Evolutionary conservation across 2,329 filamentous ascomycete genomes (phyloP).

Genomic region (Cladosporium oxysporum): DNA sequence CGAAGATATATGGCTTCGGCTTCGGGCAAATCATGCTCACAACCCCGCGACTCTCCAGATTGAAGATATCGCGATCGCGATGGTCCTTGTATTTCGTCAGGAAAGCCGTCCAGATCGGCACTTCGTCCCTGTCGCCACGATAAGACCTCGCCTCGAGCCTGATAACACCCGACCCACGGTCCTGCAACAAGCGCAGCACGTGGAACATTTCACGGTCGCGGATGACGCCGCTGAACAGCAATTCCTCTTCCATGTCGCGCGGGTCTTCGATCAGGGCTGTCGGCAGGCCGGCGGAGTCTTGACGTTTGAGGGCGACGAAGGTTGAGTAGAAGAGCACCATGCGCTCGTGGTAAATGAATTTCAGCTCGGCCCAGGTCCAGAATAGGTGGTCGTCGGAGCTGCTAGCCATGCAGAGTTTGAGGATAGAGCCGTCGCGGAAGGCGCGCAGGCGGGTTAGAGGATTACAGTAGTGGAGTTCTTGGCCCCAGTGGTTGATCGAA

Average conservation of each 20-base stretch:
- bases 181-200: slow-evolving; percentile 56
- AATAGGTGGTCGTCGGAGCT: slow-evolving; percentile 42
- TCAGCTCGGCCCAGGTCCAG: slow-evolving; percentile 55
- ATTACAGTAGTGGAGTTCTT: slow-evolving; percentile 50
- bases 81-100: slow-evolving; percentile 49
- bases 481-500: slow-evolving; percentile 42
- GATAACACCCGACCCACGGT: slow-evolving; percentile 53
- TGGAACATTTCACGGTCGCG: slow-evolving; percentile 50
- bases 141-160: slow-evolving; percentile 59
- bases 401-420: slow-evolving; percentile 41
- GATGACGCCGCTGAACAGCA: slow-evolving; percentile 56
- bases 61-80: slow-evolving; percentile 50
- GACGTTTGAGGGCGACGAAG: slow-evolving; percentile 59
- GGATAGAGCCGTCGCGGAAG: slow-evolving; percentile 42
- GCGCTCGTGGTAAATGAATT: slow-evolving; percentile 59
- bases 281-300: slow-evolving; percentile 30
- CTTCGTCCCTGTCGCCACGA: slow-evolving; percentile 53
- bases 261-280: slow-evolving; percentile 11
- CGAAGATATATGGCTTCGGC: slow-evolving; percentile 57
- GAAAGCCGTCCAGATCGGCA: slow-evolving; percentile 64
- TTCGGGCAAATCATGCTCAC: slow-evolving; percentile 50
- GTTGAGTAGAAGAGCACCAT: slow-evolving; percentile 61
- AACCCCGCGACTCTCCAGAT: slow-evolving; percentile 36
- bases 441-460: slow-evolving; percentile 52
- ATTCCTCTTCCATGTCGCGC: slow-evolving; percentile 40